Conservation (phyloP, 2,329 filamentous ascomycete genomes). For the Cladosporium austrohemisphaericum region DNA sequence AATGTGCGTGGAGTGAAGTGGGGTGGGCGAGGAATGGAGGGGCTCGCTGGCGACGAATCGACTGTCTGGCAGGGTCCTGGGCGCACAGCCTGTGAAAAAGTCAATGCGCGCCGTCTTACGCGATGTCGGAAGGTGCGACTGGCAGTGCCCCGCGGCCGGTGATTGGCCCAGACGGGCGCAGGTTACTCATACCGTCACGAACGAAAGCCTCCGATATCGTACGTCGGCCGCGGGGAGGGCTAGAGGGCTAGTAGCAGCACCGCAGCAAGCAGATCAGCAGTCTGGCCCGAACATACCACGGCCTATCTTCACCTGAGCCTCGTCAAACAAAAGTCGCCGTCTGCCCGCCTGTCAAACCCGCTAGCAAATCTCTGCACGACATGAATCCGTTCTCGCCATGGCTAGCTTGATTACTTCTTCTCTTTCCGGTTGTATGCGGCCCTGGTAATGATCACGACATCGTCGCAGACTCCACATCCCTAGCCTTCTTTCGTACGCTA, state of each 20-base stretch:
- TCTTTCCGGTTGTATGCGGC: constrained; percentile 1
- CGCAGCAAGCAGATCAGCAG: background rate
- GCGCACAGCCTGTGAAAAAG: background rate
- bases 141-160: too few relatives aligned
- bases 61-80: background rate
- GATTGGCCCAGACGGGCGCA: too few relatives aligned
- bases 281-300: constrained; percentile 2
- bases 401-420: background rate
- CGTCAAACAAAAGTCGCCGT: background rate
- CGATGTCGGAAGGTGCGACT: constrained; percentile 1
- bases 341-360: background rate
- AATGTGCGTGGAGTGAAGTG: constrained; percentile 7
- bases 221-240: background rate
- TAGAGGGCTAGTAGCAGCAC: background rate
- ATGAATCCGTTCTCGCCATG: background rate
- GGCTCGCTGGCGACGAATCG: background rate
- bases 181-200: constrained; percentile 1
- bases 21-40: constrained; percentile 14
- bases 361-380: constrained; percentile 14
- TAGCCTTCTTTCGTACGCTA: background rate
- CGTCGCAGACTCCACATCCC: background rate
- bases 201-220: constrained; percentile 8
- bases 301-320: background rate
- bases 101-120: background rate
- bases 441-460: constrained; percentile 4